These are phyloP conservation scores for Leccinum broughii DNA, from an alignment of 768 basidiomycete genomes.

Conservation along the genomic window DNA sequence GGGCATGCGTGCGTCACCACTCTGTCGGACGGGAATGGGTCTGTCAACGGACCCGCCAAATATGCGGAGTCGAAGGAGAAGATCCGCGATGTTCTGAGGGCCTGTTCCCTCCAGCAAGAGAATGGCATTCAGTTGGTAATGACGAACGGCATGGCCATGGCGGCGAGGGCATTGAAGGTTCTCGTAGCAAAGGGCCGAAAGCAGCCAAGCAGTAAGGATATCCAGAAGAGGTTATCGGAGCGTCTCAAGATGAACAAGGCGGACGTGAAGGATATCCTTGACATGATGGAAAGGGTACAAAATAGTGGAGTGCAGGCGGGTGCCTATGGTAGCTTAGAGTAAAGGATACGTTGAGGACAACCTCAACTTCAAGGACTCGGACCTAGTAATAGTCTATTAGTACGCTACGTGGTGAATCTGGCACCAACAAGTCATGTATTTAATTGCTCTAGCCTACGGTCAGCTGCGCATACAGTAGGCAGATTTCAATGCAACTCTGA, in stretches of 20 bases:
- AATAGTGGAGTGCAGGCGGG: no score
- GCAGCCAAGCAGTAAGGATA: neutral
- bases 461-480: no score
- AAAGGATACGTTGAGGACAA: neutral
- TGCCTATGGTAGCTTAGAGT: neutral
- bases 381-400: neutral
- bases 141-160: neutral
- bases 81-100: constrained; percentile 12
- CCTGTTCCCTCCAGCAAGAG: neutral
- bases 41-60: neutral
- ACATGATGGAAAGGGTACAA: neutral
- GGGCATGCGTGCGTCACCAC: constrained; percentile 27
- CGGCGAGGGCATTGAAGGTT: neutral
- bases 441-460: neutral
- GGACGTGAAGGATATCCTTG: neutral
- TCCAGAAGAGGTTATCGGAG: neutral
- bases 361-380: neutral
- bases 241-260: neutral
- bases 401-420: neutral
- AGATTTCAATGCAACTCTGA: no score
- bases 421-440: neutral
- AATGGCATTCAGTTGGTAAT: neutral
- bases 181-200: neutral
- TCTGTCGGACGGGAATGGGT: neutral
- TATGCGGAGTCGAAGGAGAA: constrained; percentile 15